Evolutionary conservation across 768 basidiomycete species (phyloP).

Genomic region (Piloderma croceum): DNA sequence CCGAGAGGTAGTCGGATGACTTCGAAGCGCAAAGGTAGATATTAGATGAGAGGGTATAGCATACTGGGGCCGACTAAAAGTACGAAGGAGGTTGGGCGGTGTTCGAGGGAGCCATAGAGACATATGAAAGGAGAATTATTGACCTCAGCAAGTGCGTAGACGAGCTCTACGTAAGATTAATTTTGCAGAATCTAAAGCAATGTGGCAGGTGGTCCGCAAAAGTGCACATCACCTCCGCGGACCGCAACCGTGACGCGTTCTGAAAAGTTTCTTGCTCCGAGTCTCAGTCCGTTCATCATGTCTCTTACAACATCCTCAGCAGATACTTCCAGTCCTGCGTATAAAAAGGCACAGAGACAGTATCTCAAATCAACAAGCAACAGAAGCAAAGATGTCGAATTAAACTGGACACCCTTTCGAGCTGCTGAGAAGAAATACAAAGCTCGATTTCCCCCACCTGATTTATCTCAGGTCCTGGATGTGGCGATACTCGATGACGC

Average conservation of each 20-base stretch:
- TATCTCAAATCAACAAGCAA: constrained; percentile 57
- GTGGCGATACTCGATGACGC: constrained; percentile 42
- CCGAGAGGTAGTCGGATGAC: constrained; percentile 9
- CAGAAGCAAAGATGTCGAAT: constrained; percentile 38
- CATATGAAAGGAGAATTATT: constrained; percentile 52
- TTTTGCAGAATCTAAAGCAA: no score
- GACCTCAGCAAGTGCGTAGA: no score
- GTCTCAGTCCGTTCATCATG: no score
- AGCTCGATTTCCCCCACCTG: constrained; percentile 70
- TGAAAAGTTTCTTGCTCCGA: no score
- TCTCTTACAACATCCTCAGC: no score
- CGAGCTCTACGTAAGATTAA: no score
- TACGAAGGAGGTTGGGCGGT: constrained; percentile 38
- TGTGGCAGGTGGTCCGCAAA: no score
- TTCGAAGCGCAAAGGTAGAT: constrained; percentile 13
- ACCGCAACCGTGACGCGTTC: no score
- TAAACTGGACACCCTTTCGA: constrained; percentile 70
- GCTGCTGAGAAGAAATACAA: constrained; percentile 78
- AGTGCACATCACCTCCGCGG: no score
- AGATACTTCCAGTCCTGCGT: constrained; percentile 44
- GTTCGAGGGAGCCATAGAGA: constrained; percentile 73
- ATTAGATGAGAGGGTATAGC: constrained; percentile 20
- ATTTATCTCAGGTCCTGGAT: constrained; percentile 66
- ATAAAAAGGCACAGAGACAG: constrained; percentile 55
- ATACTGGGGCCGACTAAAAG: constrained; percentile 22